phyloP scores from a whole-genome alignment of 495 filamentous ascomycete genomes.

The Neurospora sublineolata region DNA sequence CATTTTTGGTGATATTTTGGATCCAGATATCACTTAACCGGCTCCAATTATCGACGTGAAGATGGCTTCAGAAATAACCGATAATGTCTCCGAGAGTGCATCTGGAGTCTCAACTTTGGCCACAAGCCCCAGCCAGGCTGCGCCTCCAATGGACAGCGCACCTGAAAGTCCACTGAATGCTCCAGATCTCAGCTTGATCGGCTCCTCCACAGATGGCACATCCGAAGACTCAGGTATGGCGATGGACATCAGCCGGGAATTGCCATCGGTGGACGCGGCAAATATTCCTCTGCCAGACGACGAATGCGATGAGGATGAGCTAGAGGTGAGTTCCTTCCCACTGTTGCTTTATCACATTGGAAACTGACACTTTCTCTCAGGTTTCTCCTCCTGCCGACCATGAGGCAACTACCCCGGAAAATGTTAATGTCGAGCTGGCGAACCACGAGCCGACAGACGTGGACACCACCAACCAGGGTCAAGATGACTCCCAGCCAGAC shows the following conservation, averaged over 20 bases:
- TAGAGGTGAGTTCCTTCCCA: not conserved
- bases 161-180: not conserved
- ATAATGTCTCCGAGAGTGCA: not conserved
- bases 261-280: not conserved
- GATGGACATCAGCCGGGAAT: rapidly evolving
- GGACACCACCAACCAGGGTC: not conserved
- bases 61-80: not conserved
- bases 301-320: rapidly evolving
- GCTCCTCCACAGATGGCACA: not conserved
- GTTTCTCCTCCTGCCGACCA: not conserved
- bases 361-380: not conserved
- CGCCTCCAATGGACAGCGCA: not conserved
- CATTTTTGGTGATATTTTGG: not conserved
- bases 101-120: not conserved
- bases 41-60: not conserved
- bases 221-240: not conserved
- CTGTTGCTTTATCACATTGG: not conserved
- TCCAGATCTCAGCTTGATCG: not conserved
- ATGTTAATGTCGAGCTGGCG: not conserved
- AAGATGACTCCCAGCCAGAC: not conserved
- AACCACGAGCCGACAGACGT: not conserved
- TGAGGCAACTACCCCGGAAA: not conserved
- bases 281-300: not conserved
- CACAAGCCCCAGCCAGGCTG: not conserved
- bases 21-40: not conserved